Conservation (phyloP, 202 grass and related monocot genomes). For the Carex arenaria region DNA sequence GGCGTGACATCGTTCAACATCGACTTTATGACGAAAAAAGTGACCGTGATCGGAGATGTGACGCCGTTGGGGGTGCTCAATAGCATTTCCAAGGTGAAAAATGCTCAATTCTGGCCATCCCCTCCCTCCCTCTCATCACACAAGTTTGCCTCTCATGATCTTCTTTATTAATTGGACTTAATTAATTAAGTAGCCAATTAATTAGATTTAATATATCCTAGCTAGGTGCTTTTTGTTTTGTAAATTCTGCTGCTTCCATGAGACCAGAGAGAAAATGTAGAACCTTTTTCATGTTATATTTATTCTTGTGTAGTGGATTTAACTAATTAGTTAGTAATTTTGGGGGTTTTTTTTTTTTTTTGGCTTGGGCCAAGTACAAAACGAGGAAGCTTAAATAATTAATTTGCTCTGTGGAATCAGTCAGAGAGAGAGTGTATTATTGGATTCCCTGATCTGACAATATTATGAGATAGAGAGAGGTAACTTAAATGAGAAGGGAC, state of each 20-base stretch:
- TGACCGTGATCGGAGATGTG: constrained; percentile 61
- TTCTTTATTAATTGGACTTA: background rate
- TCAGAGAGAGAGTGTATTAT: background rate
- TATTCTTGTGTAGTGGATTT: background rate
- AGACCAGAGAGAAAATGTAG: background rate
- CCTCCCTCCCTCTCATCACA: constrained; percentile 11
- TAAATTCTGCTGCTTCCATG: constrained; percentile 12
- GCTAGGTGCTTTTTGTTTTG: background rate
- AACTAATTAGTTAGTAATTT: background rate
- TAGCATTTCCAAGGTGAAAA: constrained; percentile 73
- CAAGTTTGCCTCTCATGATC: constrained; percentile 8
- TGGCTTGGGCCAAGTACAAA: background rate
- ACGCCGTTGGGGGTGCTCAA: constrained; percentile 67
- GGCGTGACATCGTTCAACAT: constrained; percentile 70
- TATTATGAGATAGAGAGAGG: constrained; percentile 1
- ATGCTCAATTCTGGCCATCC: constrained; percentile 67
- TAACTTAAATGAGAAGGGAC: constrained; percentile 13
- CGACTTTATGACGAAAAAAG: constrained; percentile 67
- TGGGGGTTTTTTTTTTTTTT: background rate
- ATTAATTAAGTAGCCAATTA: background rate
- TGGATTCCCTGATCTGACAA: constrained; percentile 15
- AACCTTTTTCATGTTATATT: too few species aligned
- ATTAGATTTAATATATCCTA: background rate
- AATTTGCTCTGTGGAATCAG: background rate
- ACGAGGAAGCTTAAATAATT: background rate